Evolutionary conservation across 1,284 basidiomycete genomes (phyloP).

Genomic region (Schizophyllum amplum): DNA sequence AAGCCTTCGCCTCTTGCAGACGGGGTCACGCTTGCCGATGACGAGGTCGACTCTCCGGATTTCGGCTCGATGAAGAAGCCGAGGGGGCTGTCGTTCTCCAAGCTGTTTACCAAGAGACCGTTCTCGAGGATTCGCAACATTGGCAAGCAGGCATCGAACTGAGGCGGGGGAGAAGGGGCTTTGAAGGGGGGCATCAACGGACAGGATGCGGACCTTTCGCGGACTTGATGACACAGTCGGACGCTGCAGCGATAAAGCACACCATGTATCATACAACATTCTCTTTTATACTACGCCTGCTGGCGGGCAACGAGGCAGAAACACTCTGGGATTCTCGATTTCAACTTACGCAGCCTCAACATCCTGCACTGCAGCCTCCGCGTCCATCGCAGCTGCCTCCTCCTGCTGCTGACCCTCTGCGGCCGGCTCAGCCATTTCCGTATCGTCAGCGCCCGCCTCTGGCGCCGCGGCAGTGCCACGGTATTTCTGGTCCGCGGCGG

Average conservation of each 20-base stretch:
- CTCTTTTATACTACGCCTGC: not conserved
- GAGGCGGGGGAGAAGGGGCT: not conserved
- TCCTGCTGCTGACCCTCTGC: not conserved
- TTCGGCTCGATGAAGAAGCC: not conserved
- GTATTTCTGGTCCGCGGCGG: slow-evolving; percentile 79
- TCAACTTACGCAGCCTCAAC: slow-evolving; percentile 11
- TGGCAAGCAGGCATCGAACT: not conserved
- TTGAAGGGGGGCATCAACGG: not conserved
- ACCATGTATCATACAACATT: not conserved
- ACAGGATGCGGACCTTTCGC: too few species aligned
- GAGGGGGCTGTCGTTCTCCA: not conserved
- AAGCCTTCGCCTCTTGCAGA: not conserved
- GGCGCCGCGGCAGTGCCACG: slow-evolving; percentile 17
- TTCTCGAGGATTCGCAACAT: not conserved
- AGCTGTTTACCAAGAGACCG: not conserved
- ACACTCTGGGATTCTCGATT: not conserved
- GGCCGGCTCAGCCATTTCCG: not conserved
- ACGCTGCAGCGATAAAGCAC: not conserved
- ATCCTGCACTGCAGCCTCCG: slow-evolving; percentile 19
- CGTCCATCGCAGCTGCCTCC: slow-evolving; percentile 23
- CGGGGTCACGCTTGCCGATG: not conserved
- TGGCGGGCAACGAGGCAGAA: not conserved
- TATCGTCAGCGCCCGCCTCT: not conserved
- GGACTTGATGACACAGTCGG: too few species aligned
- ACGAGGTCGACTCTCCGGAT: not conserved